Evolutionary conservation across 2,329 filamentous ascomycete genomes (phyloP).

Genomic region (Cladosporium sphaerospermum): DNA sequence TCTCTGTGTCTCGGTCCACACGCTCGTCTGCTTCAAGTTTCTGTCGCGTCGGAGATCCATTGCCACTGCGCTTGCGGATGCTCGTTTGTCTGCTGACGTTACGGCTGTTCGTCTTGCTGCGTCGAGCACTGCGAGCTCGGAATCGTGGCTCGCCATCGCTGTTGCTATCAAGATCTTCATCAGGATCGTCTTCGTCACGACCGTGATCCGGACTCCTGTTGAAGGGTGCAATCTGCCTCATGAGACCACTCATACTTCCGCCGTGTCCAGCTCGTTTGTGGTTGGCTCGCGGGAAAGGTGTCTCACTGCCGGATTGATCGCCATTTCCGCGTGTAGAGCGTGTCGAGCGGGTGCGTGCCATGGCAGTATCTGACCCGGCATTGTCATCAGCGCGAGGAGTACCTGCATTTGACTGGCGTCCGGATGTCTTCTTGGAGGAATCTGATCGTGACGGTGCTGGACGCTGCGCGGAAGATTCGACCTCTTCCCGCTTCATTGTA

Average conservation of each 20-base stretch:
- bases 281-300: slow-evolving; percentile 2
- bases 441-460: slow-evolving; percentile 20
- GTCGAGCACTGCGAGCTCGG: slow-evolving; percentile 4
- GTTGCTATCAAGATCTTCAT: slow-evolving; percentile 14
- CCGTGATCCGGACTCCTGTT: slow-evolving; percentile 32
- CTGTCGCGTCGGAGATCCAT: not conserved
- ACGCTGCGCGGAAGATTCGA: slow-evolving; percentile 41
- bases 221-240: slow-evolving; percentile 34
- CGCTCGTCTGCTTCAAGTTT: not conserved
- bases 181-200: slow-evolving; percentile 32
- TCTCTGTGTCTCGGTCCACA: slow-evolving; percentile 4
- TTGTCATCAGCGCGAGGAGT: slow-evolving; percentile 35
- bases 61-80: slow-evolving; percentile 10
- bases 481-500: slow-evolving; percentile 22
- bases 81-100: slow-evolving; percentile 10
- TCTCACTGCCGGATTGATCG: slow-evolving; percentile 1
- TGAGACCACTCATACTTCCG: slow-evolving; percentile 30
- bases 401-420: slow-evolving; percentile 41
- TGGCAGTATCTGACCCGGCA: slow-evolving; percentile 23
- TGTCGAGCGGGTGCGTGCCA: slow-evolving; percentile 39
- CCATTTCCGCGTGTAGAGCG: slow-evolving; percentile 33
- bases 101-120: slow-evolving; percentile 3
- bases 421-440: slow-evolving; percentile 29
- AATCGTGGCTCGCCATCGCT: slow-evolving; percentile 8
- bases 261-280: slow-evolving; percentile 2